Percentiles rank a stretch among this genome's conserved stretches.
phyloP scores from a whole-genome alignment of 2,329 filamentous ascomycete species.

The Fusarium nelsonii region DNA sequence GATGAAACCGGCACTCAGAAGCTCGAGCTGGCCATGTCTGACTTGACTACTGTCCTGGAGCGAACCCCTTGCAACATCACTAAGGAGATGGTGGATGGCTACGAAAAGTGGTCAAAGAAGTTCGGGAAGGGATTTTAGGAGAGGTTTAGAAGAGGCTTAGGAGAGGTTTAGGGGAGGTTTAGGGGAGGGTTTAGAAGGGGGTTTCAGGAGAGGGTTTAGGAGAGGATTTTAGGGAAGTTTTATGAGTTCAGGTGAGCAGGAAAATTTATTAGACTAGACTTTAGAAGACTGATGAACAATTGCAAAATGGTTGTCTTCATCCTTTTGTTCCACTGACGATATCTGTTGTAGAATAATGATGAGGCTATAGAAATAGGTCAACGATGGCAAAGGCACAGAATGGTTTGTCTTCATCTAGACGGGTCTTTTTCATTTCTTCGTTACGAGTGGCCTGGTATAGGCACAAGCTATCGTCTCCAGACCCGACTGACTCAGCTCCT shows the following conservation, averaged over 20 bases:
- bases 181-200: background rate
- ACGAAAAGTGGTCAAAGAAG: constrained; percentile 66
- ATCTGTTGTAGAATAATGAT: too few species aligned
- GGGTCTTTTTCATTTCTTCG: constrained; percentile 36
- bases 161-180: too few species aligned
- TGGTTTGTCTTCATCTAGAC: constrained; percentile 23
- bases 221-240: too few species aligned
- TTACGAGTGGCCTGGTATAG: constrained; percentile 25
- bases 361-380: background rate
- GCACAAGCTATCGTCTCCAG: constrained; percentile 21
- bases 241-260: too few species aligned
- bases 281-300: too few species aligned
- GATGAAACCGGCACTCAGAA: constrained; percentile 43
- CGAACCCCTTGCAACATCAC: constrained; percentile 70
- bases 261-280: too few species aligned
- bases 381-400: constrained; percentile 2
- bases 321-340: too few species aligned
- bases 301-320: too few species aligned
- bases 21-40: constrained; percentile 56
- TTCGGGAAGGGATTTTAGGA: constrained; percentile 43
- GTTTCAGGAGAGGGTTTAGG: background rate
- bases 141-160: constrained; percentile 10
- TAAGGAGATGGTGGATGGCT: constrained; percentile 67
- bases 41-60: constrained; percentile 59
- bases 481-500: constrained; percentile 13